A percentile compares a stretch with the other conserved stretches of the same genome.
Conservation (phyloP, 2,329 filamentous ascomycete genomes). For the Elsinoe ampelina region DNA sequence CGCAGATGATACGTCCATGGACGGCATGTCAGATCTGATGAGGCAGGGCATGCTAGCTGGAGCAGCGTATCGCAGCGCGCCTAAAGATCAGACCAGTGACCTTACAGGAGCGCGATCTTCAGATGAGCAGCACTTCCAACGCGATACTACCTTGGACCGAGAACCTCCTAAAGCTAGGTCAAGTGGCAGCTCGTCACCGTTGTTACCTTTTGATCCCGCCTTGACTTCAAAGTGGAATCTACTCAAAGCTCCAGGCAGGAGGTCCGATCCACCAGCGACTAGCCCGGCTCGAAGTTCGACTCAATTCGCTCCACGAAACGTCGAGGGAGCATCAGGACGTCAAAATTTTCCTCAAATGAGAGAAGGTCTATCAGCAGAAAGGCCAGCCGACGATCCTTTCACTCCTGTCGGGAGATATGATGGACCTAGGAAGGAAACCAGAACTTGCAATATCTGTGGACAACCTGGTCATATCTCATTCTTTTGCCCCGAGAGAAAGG, state of each 20-base stretch:
- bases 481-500: slow-evolving; percentile 11
- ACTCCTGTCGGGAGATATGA: not conserved
- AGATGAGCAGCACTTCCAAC: not conserved
- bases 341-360: not conserved
- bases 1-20: not conserved
- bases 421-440: not conserved
- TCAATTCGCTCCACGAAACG: not conserved
- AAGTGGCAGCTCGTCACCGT: not conserved
- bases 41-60: slow-evolving; percentile 2
- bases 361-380: not conserved
- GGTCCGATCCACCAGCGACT: not conserved
- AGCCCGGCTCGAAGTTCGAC: not conserved
- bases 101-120: not conserved
- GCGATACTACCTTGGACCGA: not conserved
- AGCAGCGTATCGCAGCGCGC: not conserved
- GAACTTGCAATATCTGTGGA: slow-evolving; percentile 13
- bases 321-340: not conserved
- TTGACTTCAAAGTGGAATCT: slow-evolving; percentile 15
- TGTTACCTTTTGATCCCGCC: slow-evolving; percentile 12
- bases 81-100: not conserved
- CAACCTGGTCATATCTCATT: slow-evolving; percentile 12
- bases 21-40: slow-evolving; percentile 1
- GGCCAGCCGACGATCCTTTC: not conserved
- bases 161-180: not conserved
- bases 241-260: slow-evolving; percentile 2